Evolutionary conservation across 2,329 filamentous ascomycete species (phyloP).

Genomic region (Colletotrichum magnum): DNA sequence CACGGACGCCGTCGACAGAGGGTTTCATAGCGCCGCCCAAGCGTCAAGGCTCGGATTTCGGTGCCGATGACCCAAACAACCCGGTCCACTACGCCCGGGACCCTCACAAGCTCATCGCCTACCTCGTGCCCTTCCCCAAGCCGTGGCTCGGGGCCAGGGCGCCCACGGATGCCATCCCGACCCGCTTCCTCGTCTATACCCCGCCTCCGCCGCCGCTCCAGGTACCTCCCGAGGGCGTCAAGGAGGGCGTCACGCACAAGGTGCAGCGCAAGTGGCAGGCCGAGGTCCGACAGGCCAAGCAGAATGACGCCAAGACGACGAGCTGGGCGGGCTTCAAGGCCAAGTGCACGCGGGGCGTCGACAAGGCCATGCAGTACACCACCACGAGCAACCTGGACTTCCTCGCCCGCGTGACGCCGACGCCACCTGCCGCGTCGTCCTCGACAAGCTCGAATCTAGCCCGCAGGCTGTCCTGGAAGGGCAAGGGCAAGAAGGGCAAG

Average conservation of each 20-base stretch:
- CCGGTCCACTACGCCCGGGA: slow-evolving; percentile 34
- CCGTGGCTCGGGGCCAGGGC: slow-evolving; percentile 29
- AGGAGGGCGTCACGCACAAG: slow-evolving; percentile 36
- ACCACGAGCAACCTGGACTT: slow-evolving; percentile 37
- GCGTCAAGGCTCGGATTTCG: slow-evolving; percentile 31
- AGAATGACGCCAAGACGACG: slow-evolving; percentile 35
- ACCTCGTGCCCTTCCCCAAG: slow-evolving; percentile 37
- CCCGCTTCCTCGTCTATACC: slow-evolving; percentile 35
- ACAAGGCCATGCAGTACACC: slow-evolving; percentile 38
- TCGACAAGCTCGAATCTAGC: slow-evolving; percentile 1
- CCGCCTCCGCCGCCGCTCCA: slow-evolving; percentile 36
- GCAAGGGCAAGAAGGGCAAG: slow-evolving; percentile 32
- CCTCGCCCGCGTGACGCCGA: slow-evolving; percentile 30
- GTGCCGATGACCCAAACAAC: slow-evolving; percentile 36
- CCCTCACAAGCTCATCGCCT: slow-evolving; percentile 38
- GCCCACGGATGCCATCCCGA: slow-evolving; percentile 21
- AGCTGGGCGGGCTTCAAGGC: slow-evolving; percentile 38
- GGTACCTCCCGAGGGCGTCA: slow-evolving; percentile 35
- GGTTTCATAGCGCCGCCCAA: slow-evolving; percentile 31
- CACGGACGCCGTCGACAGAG: slow-evolving; percentile 31
- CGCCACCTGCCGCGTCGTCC: slow-evolving; percentile 13
- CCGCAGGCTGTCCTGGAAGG: slow-evolving; percentile 21
- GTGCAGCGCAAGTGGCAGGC: slow-evolving; percentile 39
- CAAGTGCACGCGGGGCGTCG: slow-evolving; percentile 31
- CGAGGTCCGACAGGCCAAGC: slow-evolving; percentile 34